Conservation (phyloP, 1,284 basidiomycete genomes). For the Rhodotorula sp. region DNA sequence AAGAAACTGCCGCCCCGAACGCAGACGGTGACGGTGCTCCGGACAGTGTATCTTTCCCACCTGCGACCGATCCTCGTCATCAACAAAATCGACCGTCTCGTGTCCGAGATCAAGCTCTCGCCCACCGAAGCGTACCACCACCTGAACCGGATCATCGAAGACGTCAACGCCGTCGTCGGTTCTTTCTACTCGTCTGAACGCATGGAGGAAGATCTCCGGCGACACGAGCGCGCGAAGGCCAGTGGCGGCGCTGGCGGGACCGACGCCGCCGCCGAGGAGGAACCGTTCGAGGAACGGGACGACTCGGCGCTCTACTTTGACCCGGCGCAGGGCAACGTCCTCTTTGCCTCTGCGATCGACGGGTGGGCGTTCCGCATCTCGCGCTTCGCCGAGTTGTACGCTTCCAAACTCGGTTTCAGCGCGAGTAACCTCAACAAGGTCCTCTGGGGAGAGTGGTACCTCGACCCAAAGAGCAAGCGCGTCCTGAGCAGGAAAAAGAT, state of each 20-base stretch:
- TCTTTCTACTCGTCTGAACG: conserved; percentile 90
- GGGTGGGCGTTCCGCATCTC: conserved; percentile 97
- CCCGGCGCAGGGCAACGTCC: conserved; percentile 90
- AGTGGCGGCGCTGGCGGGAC: conserved; percentile 61
- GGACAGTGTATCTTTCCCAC: conserved; percentile 90
- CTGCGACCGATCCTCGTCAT: conserved; percentile 90
- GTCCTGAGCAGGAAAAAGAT: conserved; percentile 82
- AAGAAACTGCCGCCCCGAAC: background rate
- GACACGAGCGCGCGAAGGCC: conserved; percentile 84
- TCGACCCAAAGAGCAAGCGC: conserved; percentile 93
- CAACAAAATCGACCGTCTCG: conserved; percentile 94
- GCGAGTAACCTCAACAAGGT: conserved; percentile 82
- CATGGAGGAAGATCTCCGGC: conserved; percentile 95
- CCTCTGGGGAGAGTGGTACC: conserved; percentile 96
- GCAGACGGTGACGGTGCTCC: conserved; percentile 89
- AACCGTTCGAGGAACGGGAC: conserved; percentile 80
- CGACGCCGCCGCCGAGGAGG: conserved; percentile 51
- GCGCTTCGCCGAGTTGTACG: conserved; percentile 91
- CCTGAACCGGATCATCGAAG: conserved; percentile 86
- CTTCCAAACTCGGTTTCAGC: conserved; percentile 85
- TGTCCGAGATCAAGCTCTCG: conserved; percentile 87
- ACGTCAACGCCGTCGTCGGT: conserved; percentile 98
- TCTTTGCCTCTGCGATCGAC: conserved; percentile 94
- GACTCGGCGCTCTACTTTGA: conserved; percentile 98
- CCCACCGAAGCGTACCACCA: conserved; percentile 94